phyloP scores from a whole-genome alignment of 2,329 filamentous ascomycete species.

The Exophiala alcalophila region DNA sequence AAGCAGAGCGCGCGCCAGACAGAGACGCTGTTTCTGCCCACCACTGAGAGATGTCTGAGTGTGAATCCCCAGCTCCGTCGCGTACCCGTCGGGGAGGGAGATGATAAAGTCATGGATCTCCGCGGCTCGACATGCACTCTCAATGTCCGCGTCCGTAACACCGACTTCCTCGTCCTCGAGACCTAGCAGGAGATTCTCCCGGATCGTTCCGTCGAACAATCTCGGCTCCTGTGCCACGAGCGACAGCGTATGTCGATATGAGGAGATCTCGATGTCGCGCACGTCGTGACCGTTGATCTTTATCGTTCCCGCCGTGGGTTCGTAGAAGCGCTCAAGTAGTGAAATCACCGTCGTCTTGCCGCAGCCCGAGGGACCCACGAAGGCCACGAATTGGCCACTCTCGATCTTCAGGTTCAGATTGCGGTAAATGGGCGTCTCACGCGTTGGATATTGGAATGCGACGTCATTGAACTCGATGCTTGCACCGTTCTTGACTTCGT shows the following conservation, averaged over 20 bases:
- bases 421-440: conserved; percentile 34
- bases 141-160: conserved; percentile 42
- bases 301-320: conserved; percentile 41
- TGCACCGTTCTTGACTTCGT: conserved; percentile 28
- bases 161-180: conserved; percentile 35
- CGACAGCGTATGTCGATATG: conserved; percentile 36
- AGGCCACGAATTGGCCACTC: conserved; percentile 44
- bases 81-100: conserved; percentile 52
- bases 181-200: conserved; percentile 50
- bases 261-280: conserved; percentile 30
- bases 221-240: conserved; percentile 45
- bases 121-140: conserved; percentile 49
- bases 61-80: conserved; percentile 50
- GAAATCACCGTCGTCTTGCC: conserved; percentile 49
- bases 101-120: conserved; percentile 54
- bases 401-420: conserved; percentile 36
- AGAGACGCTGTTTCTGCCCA: conserved; percentile 56
- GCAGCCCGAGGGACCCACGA: conserved; percentile 49
- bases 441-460: conserved; percentile 39
- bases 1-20: conserved; percentile 55
- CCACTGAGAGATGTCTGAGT: conserved; percentile 50
- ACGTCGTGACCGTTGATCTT: conserved; percentile 37
- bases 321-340: conserved; percentile 49
- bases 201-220: conserved; percentile 46
- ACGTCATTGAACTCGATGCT: conserved; percentile 36